Conservation (phyloP, 2,329 filamentous ascomycete species). For the Epicoccum nigrum region DNA sequence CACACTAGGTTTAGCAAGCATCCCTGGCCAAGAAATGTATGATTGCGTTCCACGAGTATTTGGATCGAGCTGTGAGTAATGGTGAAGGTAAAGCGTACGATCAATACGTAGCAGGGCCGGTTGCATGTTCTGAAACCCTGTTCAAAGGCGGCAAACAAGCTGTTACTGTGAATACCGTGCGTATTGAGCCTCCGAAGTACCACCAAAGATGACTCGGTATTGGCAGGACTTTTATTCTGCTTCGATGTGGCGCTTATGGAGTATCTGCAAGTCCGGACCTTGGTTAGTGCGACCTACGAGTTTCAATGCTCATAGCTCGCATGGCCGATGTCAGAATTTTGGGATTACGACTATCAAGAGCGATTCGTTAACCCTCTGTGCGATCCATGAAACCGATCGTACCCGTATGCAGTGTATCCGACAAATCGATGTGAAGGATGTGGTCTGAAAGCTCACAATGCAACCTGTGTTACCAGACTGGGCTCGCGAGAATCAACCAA, state of each 20-base stretch:
- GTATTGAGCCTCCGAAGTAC: conserved; percentile 39
- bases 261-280: conserved; percentile 38
- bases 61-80: conserved; percentile 9
- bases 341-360: conserved; percentile 48
- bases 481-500: conserved; percentile 22
- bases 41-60: conserved; percentile 15
- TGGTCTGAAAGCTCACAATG: conserved; percentile 43
- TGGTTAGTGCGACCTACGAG: conserved; percentile 45
- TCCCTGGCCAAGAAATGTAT: conserved; percentile 20
- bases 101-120: conserved; percentile 54
- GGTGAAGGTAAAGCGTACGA: conserved; percentile 24
- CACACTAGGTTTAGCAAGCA: conserved; percentile 44
- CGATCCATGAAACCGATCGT: conserved; percentile 34
- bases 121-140: conserved; percentile 63
- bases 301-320: conserved; percentile 39
- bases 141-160: conserved; percentile 63
- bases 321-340: conserved; percentile 41
- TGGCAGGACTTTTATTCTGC: conserved; percentile 42
- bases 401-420: conserved; percentile 30
- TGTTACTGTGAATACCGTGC: conserved; percentile 50
- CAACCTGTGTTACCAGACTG: conserved; percentile 26
- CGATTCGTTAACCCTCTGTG: conserved; percentile 38
- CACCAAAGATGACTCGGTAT: conserved; percentile 37
- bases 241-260: conserved; percentile 44
- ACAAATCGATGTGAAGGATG: conserved; percentile 28